These are phyloP conservation scores for Penicillium waksmanii DNA, from an alignment of 495 filamentous ascomycete species.

Conservation along the genomic window DNA sequence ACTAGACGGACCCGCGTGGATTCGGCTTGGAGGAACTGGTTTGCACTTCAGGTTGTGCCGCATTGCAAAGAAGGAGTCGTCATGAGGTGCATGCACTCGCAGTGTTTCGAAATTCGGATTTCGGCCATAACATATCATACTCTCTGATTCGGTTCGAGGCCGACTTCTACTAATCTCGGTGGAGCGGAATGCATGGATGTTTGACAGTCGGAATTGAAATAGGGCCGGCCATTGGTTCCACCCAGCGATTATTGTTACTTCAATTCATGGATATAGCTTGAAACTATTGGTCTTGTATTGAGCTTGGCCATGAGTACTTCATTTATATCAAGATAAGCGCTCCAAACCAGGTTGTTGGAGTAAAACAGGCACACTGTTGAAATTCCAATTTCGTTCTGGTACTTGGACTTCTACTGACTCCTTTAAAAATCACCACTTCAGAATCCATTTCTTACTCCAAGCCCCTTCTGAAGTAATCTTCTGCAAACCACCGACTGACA, in stretches of 20 bases:
- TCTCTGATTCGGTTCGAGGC: background rate
- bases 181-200: background rate
- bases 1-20: background rate
- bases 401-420: background rate
- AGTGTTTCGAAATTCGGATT: background rate
- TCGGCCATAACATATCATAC: background rate
- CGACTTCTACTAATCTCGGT: background rate
- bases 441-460: constrained; percentile 58
- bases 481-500: constrained; percentile 56
- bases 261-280: too few relatives aligned
- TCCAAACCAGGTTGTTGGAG: background rate
- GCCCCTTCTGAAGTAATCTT: constrained; percentile 56
- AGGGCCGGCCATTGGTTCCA: too few relatives aligned
- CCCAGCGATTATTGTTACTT: too few relatives aligned
- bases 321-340: background rate
- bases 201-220: constrained; percentile 5
- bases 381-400: background rate
- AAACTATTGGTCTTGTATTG: too few relatives aligned
- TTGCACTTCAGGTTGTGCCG: background rate
- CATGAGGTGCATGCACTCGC: background rate
- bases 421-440: constrained; percentile 53
- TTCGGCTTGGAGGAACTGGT: background rate
- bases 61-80: background rate
- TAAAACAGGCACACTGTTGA: background rate
- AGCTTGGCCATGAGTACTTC: too few relatives aligned